Base-by-base conservation (phyloP, 176 grass and related monocot genomes). In the Themeda triandra region DNA sequence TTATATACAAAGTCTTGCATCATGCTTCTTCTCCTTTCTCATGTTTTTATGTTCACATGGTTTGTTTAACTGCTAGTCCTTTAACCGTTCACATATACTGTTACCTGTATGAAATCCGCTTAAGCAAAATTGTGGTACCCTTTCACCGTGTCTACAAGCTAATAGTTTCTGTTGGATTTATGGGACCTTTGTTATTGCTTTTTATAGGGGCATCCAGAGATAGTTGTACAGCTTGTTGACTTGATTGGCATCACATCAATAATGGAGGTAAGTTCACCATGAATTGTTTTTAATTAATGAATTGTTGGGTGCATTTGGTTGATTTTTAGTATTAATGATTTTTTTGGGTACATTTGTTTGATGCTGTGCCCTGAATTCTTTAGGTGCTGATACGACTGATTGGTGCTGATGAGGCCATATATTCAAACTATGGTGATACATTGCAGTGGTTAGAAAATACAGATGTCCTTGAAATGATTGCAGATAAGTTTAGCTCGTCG, bases 331-430 rank as follows among this genome's bases (percentile, higher is more conserved):
- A n/a, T n/a, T n/a, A n/a, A n/a, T n/a, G n/a, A n/a, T n/a, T n/a
- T n/a, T n/a, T n/a, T n/a, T n/a, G n/a, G 7, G 71, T 89, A 39
- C 68, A 83, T 59, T 74, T 90, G 59, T 27, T 74, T 87, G 74
- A 92, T 63, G 64, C 15, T 78, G 45, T 64, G 51, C 84, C 6
- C 80, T 41, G 63, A 83, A 54, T 86, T 64, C 41, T 44, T 89
- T 90, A 98, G 96, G 93, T 98, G 23, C 83, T 99, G 56, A 89
- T 99, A 76, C 87, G 96, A 64, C 85, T 99, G 80, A 94, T 96
- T 83, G 96, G 93, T 25, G 96, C 96, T 86, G 96, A 99, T 89
- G 96, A 99, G 87, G 88, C 83, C 75, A 96, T 96, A 94, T 92
- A 96, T 81, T 94, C 96, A 31, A 95, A 92, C 77, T 91, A 93